These are phyloP conservation scores for Aspergillus texensis DNA, from an alignment of 2,329 filamentous ascomycete genomes.

Conservation along the genomic window DNA sequence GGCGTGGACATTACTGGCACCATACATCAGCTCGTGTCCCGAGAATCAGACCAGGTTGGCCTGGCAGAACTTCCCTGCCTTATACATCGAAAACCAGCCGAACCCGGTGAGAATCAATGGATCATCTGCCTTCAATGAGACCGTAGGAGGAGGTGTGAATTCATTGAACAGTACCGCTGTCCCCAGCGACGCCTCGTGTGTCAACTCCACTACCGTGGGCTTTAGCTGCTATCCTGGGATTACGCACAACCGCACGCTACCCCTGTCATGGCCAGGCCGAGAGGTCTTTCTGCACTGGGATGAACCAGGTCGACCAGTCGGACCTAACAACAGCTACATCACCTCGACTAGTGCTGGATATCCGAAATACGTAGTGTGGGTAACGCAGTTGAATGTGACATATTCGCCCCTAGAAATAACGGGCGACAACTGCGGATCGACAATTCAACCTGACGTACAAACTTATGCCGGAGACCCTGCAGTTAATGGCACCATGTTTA, in stretches of 20 bases:
- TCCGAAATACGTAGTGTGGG: constrained; percentile 74
- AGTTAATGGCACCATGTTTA: constrained; percentile 77
- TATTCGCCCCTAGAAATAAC: constrained; percentile 62
- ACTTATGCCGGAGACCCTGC: constrained; percentile 70
- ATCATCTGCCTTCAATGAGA: constrained; percentile 65
- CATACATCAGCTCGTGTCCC: constrained; percentile 78
- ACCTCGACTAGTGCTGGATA: constrained; percentile 61
- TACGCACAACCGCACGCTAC: constrained; percentile 67
- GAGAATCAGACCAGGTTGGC: constrained; percentile 70
- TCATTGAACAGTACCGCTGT: constrained; percentile 32
- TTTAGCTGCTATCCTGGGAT: constrained; percentile 55
- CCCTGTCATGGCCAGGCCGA: constrained; percentile 74
- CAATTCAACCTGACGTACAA: constrained; percentile 71
- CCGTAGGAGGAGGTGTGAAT: constrained; percentile 47
- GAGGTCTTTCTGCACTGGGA: constrained; percentile 74
- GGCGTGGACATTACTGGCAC: constrained; percentile 80
- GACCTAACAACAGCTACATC: constrained; percentile 81
- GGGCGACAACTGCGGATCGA: constrained; percentile 61
- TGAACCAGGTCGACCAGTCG: constrained; percentile 65
- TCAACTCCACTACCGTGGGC: too few relatives aligned
- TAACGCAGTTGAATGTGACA: constrained; percentile 74
- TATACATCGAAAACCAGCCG: constrained; percentile 74
- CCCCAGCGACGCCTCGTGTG: too few relatives aligned
- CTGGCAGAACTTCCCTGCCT: constrained; percentile 82
- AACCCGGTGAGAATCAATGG: constrained; percentile 71